Evolutionary conservation across 306 rosid genomes (phyloP).

Genomic region (Quillaja saponaria): DNA sequence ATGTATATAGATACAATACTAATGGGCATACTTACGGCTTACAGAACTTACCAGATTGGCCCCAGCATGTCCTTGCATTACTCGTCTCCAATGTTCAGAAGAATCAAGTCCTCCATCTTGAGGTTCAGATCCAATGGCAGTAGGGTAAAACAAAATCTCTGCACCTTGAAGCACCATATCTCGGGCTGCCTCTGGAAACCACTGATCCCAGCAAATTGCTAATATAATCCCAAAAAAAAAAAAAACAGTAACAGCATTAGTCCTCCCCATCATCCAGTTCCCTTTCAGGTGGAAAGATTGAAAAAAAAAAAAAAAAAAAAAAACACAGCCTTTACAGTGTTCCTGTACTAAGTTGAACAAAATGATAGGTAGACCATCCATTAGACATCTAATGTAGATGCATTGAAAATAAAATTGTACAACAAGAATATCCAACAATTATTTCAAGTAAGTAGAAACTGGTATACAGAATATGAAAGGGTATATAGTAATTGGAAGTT

Average conservation of each 20-base stretch:
- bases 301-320: slow-evolving; percentile 9
- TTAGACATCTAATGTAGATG: slow-evolving; percentile 1
- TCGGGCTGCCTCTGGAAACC: slow-evolving; percentile 98
- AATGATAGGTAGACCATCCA: slow-evolving; percentile 6
- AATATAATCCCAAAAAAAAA: slow-evolving; percentile 21
- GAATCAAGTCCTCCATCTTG: slow-evolving; percentile 82
- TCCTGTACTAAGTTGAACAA: not conserved
- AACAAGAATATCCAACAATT: slow-evolving; percentile 5
- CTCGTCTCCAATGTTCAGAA: slow-evolving; percentile 88
- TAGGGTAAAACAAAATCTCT: slow-evolving; percentile 90
- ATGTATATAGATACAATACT: not conserved
- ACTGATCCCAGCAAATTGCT: slow-evolving; percentile 99
- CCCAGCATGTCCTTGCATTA: slow-evolving; percentile 99
- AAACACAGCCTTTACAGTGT: not conserved
- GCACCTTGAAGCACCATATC: slow-evolving; percentile 99
- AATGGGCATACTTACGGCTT: not conserved
- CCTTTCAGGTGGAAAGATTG: slow-evolving; percentile 20
- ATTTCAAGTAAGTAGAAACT: not conserved
- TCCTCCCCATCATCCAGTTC: slow-evolving; percentile 10
- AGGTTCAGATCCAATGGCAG: slow-evolving; percentile 97
- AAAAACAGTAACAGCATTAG: slow-evolving; percentile 18
- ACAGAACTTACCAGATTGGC: slow-evolving; percentile 71
- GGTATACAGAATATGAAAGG: slow-evolving; percentile 8
- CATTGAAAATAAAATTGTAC: slow-evolving; percentile 5
- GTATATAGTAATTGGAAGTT: slow-evolving; percentile 19